Conservation (phyloP, 2,329 filamentous ascomycete genomes). For the Nemania sp. region DNA sequence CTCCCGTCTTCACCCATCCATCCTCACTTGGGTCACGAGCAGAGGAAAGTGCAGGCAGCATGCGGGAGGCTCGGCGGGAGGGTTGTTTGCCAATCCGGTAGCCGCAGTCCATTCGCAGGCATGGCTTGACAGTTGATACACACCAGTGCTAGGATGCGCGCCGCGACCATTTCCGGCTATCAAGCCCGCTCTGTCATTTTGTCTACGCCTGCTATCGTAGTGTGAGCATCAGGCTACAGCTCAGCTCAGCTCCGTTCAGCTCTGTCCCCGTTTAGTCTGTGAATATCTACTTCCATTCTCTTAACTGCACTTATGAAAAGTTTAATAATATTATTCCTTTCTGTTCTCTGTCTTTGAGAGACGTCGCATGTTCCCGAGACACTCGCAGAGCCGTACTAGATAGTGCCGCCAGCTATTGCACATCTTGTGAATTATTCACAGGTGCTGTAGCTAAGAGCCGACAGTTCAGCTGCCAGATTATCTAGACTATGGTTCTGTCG, state of each 20-base stretch:
- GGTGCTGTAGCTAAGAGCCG: neutral
- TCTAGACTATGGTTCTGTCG: conserved; percentile 1
- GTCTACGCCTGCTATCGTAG: no score
- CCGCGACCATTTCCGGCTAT: no score
- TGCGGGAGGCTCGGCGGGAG: neutral
- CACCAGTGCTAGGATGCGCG: no score
- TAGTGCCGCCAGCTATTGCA: neutral
- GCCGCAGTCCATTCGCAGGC: no score
- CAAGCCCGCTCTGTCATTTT: no score
- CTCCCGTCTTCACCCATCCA: no score
- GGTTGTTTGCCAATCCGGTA: no score
- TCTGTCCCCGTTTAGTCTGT: neutral
- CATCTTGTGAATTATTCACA: neutral
- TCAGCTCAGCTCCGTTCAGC: neutral
- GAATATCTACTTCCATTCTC: no score
- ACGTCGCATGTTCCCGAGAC: conserved; percentile 5
- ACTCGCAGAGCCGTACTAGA: neutral
- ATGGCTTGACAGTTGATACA: conserved; percentile 1
- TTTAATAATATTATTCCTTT: neutral
- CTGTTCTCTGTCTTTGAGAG: conserved; percentile 1
- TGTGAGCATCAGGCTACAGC: neutral
- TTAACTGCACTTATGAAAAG: neutral
- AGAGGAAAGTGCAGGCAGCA: conserved; percentile 9
- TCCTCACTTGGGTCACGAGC: conserved; percentile 14
- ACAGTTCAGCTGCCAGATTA: neutral